Evolutionary conservation across 768 basidiomycete species (phyloP), one percentile per base, ranked within the genome.

Genomic region (Hysterangium stoloniferum): DNA sequence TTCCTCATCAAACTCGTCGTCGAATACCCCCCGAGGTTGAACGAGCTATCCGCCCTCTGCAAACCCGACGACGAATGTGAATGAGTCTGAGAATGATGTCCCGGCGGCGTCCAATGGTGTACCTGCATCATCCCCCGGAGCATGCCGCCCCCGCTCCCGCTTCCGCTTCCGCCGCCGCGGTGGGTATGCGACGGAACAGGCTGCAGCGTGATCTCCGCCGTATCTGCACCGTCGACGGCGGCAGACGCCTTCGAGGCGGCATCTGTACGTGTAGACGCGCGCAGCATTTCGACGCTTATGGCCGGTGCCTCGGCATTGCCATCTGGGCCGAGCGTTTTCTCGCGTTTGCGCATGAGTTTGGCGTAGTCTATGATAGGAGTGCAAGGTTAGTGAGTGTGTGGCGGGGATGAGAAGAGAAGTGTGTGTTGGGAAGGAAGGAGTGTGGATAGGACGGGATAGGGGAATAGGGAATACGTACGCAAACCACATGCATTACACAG

Each of bases 401-500:
- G 33, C 17, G 33, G 33, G 17, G 33, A 17, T 34, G 33, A 34
- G 33, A 34, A 17, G 33, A 17, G 9, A 17, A 9, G 33, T 17
- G 33, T 17, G 33, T 34, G 33, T 34, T 9, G 33, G 17, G 33
- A n/a, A n/a, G n/a, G n/a, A n/a, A n/a, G n/a, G n/a, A n/a, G n/a
- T n/a, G n/a, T n/a, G n/a, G 28, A 28, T 11, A 40, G 22, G 48
- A 42, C n/a, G 27, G 52, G 29, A 53, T 36, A 50, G 44, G 48
- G 54, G 49, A 13, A 24, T 45, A 43, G 15, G 46, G 54, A 29
- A 28, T 11, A 80, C 84, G 62, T 64, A 90, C 87, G 87, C 57
- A 90, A 67, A 28, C 87, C 87, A 66, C 87, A 90, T 36, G 87
- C 87, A 62, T 89, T 90, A 61, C 87, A 90, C 58, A 90, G 62